Base-by-base conservation (phyloP, 352 stramenopile genomes). In the Globisporangium sylvaticum region DNA sequence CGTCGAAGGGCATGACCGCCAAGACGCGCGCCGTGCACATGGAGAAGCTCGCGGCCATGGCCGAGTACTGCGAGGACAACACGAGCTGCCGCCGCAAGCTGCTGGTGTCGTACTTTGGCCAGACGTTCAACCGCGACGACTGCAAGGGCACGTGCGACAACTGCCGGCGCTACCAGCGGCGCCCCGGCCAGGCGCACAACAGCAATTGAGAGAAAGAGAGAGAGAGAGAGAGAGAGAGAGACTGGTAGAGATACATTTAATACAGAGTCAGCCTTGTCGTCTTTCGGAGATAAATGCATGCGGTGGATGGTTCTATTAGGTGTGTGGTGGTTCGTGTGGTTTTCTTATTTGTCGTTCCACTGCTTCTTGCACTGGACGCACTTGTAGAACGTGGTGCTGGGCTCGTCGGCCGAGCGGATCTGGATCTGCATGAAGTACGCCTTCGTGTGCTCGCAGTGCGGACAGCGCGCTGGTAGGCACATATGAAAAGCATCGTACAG, bases 381-480 rank as follows among this genome's bases (percentile, higher is more conserved):
- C 77, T 99, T 99, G 88, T 99, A 99, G 82, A 99, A 99, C n/a
- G 97, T 98, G 53, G 97, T 99, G 88, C 98, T 99, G 5, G 96
- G 96, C 74, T 99, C 96, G 70, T 99, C 96, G 8, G 97, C 97
- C 64, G 96, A 99, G 54, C 98, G 88, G 82, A 99, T 99, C 85
- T 99, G 98, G 79, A 99, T 99, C 85, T 99, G 97, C 95, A 99
- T 99, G 84, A 99, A 99, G 82, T 99, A 99, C 14, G 98, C 98
- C 76, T 98, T 92, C 48, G 85, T 92, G 79, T 97, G 88, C 73
- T 97, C 89, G 74, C 97, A 99, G 71, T 92, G 83, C 3, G 97
- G 97, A 78, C 98, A 99, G 46, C 87, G 82, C 39, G 88, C 90
- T 96, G 66, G 15, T 44, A 8, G 31, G 10, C 10, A 18, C 3